Conservation (phyloP, 805 yeast species). For the Monosporozyma siamensis region DNA sequence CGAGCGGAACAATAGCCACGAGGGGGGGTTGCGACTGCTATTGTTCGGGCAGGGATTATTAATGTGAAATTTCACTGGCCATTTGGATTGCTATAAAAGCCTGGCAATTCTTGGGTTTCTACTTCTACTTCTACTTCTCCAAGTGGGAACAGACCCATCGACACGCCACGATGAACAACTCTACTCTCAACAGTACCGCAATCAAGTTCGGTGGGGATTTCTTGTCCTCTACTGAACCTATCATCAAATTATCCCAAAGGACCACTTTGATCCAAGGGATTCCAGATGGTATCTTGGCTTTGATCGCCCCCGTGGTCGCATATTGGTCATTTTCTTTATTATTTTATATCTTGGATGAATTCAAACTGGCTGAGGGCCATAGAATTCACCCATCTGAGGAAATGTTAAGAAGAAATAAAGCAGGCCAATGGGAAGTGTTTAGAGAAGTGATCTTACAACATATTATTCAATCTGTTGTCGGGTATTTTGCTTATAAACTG, state of each 20-base stretch:
- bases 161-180: not conserved
- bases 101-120: not conserved
- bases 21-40: too few relatives aligned
- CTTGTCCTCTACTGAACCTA: constrained; percentile 21
- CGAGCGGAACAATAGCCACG: too few relatives aligned
- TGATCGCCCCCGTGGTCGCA: constrained; percentile 65
- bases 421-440: constrained; percentile 56
- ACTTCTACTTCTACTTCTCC: not conserved
- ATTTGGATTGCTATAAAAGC: not conserved
- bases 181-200: constrained; percentile 1
- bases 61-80: too few relatives aligned
- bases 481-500: constrained; percentile 42
- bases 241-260: constrained; percentile 10
- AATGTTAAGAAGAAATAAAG: constrained; percentile 66
- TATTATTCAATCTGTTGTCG: constrained; percentile 67
- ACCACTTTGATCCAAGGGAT: constrained; percentile 9
- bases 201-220: not conserved
- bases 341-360: constrained; percentile 68
- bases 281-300: constrained; percentile 59
- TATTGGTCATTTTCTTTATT: constrained; percentile 74
- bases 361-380: constrained; percentile 68
- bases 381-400: constrained; percentile 92
- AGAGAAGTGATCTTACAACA: constrained; percentile 83
- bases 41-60: too few relatives aligned
- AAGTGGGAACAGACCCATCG: too few relatives aligned